Base-by-base conservation (phyloP, 441 rosid genomes). In the Capsella rubella region DNA sequence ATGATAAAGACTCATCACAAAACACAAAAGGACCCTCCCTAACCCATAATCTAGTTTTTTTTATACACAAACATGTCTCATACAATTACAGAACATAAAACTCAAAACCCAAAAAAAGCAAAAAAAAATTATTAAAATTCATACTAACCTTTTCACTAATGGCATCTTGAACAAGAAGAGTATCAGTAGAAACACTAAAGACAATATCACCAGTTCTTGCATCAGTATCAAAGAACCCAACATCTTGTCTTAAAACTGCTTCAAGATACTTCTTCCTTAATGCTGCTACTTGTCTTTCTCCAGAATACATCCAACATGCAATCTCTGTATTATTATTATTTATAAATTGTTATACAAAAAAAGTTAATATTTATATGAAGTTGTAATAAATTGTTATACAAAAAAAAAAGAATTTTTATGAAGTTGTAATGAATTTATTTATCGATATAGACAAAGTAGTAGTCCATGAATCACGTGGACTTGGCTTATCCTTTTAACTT, bases 141-240 rank as follows among this genome's bases (percentile, higher is more conserved):
- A 31, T 40, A 2, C 12, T 21, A 50, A 94, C 99, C 97, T 95
- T 95, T 79, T 95, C 97, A 67, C 99, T 92, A 69, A 95, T 95
- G 86, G 99, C 99, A 74, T 95, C 99, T 89, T 95, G 97, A 73
- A 95, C 99, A 46, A 95, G 97, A 69, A 95, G 90, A 67, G 99
- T 95, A 79, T 95, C 99, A 6, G 99, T 95, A 16, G 99, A 95
- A 76, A 95, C 92, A 82, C 97, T 89, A 74, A 95, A 92, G 84
- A 95, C 97, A 69, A 95, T 86, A 69, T 95, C 99, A 11, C 97
- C 97, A 60, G 99, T 95, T 84, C 97, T 86, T 42, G 99, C 99
- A 85, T 95, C 99, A 5, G 99, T 95, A 72, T 95, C 99, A 75
- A 90, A 95, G 85, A 92, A 95, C 0, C 97, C 99, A 74, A 95